Base-by-base conservation (phyloP, 2,329 filamentous ascomycete genomes). In the Pyrenochaeta sp. region DNA sequence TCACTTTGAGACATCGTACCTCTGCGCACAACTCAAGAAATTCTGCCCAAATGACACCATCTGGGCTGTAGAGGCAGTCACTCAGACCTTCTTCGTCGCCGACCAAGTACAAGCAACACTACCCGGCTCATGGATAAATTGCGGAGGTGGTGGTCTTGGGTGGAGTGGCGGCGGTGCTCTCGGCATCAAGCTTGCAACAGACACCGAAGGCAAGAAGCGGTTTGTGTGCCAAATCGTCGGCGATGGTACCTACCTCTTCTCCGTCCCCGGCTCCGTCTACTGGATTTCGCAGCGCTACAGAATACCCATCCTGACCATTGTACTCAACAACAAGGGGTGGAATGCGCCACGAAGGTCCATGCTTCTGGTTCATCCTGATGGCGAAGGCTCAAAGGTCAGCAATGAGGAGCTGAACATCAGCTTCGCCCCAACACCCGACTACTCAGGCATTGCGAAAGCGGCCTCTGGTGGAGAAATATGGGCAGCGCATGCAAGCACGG, bases 111-210 rank as follows among this genome's bases (percentile, higher is more conserved):
- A 87, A 64, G 83, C 86, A 2, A 87, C 82, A 0, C 68, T 86
- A 0, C 90, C 90, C 0, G 89, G 90, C 0, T 87, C 85, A 0
- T 92, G 88, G 88, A 86, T 94, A 66, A 93, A 92, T 72, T 93
- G 90, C 69, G 90, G 90, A 1, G 90, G 89, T 0, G 90, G 90
- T 12, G 91, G 91, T 2, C 85, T 94, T 0, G 90, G 90, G 1
- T 94, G 90, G 90, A 90, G 87, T 10, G 90, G 90, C 12, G 90
- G 91, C 12, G 90, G 65, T 23, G 88, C 89, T 0, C 74, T 94
- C 2, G 91, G 90, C 2, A 87, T 93, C 68, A 92, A 93, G 71
- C 82, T 94, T 7, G 91, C 89, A 0, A 81, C 82, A 0, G 83
- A 88, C 44, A 73, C 74, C 2, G 74, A 81, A 54, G 77, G 81